Conservation (phyloP, 2,329 filamentous ascomycete genomes). For the Aspergillus fischeri region DNA sequence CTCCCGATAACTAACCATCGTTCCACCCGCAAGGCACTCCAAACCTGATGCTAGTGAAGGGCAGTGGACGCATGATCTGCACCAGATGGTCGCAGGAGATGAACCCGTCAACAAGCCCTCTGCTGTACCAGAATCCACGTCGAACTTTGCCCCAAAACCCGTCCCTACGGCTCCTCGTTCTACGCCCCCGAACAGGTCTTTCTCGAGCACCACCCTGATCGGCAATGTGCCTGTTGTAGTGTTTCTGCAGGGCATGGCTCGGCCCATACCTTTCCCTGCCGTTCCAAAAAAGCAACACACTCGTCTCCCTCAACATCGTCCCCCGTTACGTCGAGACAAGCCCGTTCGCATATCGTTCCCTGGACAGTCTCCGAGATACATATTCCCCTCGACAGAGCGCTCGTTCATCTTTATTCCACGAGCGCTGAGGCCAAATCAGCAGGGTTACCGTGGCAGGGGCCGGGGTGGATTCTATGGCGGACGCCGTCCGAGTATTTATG, state of each 20-base stretch:
- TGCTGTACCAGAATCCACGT: constrained; percentile 21
- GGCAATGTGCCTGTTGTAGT: constrained; percentile 84
- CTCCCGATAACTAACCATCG: constrained; percentile 3
- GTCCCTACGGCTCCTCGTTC: constrained; percentile 50
- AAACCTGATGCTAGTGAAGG: constrained; percentile 58
- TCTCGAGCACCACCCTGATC: constrained; percentile 78
- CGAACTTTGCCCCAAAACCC: constrained; percentile 30
- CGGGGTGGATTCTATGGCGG: constrained; percentile 68
- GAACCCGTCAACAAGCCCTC: constrained; percentile 33
- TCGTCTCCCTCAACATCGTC: constrained; percentile 88
- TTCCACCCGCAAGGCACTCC: constrained; percentile 37
- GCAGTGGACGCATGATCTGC: constrained; percentile 92
- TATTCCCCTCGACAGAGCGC: constrained; percentile 82
- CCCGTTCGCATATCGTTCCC: constrained; percentile 92
- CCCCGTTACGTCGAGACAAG: constrained; percentile 90
- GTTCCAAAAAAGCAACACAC: constrained; percentile 87
- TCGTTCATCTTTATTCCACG: constrained; percentile 98
- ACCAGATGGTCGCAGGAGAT: constrained; percentile 58
- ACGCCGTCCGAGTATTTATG: constrained; percentile 65
- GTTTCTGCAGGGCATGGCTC: constrained; percentile 69
- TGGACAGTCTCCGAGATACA: constrained; percentile 72
- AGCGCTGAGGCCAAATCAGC: constrained; percentile 87
- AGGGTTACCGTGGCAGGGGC: constrained; percentile 66
- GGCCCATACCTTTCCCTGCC: constrained; percentile 66
- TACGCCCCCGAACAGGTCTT: constrained; percentile 66